Percentiles rank a stretch among this genome's conserved stretches.
These are phyloP conservation scores for Staphylotrichum longicolle DNA, from an alignment of 495 filamentous ascomycete species.

Conservation along the genomic window DNA sequence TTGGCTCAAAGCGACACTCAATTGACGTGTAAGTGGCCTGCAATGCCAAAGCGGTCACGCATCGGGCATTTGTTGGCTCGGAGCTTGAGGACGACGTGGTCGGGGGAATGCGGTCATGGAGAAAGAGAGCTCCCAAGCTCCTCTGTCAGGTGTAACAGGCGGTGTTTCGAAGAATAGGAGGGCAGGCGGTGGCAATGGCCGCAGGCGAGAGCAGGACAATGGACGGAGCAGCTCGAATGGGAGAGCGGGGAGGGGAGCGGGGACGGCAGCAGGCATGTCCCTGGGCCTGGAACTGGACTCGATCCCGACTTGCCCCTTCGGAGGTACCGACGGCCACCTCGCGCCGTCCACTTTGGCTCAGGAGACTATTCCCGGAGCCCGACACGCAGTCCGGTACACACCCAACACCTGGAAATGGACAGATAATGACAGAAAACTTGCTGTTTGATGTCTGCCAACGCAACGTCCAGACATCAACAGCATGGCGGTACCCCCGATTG, in stretches of 20 bases:
- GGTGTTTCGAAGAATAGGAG: slow-evolving; percentile 48
- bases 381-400: no score
- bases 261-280: slow-evolving; percentile 24
- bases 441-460: no score
- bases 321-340: slow-evolving; percentile 5
- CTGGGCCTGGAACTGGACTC: slow-evolving; percentile 7
- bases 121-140: slow-evolving; percentile 36
- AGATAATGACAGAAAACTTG: no score
- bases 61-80: slow-evolving; percentile 21
- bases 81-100: slow-evolving; percentile 23
- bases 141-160: slow-evolving; percentile 45
- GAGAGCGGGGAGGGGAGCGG: slow-evolving; percentile 34
- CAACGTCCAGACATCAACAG: not conserved
- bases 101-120: slow-evolving; percentile 24
- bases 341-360: no score
- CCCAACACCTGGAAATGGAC: no score
- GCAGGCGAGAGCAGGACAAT: slow-evolving; percentile 28
- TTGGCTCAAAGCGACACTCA: slow-evolving; percentile 25
- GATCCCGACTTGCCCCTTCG: slow-evolving; percentile 1
- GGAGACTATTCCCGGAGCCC: no score
- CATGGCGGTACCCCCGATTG: not conserved
- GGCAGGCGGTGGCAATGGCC: slow-evolving; percentile 25
- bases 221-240: slow-evolving; percentile 35
- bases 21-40: slow-evolving; percentile 34
- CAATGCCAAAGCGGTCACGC: slow-evolving; percentile 29